These are phyloP conservation scores for Spiraea crenata DNA, from an alignment of 331 rosid genomes.

Conservation along the genomic window DNA sequence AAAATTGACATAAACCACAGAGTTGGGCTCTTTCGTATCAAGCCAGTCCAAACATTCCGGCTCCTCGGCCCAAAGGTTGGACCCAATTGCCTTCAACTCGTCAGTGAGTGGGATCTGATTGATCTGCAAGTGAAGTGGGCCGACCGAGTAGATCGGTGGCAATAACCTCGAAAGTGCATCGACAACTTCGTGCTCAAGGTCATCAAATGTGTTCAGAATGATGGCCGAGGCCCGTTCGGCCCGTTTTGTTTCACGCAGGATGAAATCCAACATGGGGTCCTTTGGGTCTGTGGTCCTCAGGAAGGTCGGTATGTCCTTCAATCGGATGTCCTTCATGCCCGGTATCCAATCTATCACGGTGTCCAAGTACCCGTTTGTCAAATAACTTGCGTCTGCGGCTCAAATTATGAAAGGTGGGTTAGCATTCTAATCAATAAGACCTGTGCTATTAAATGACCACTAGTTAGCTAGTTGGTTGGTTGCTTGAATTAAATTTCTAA, in stretches of 20 bases:
- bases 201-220: constrained; percentile 23
- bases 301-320: constrained; percentile 29
- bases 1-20: constrained; percentile 34
- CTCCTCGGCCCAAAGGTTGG: constrained; percentile 37
- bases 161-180: constrained; percentile 9
- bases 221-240: constrained; percentile 18
- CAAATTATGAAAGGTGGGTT: not conserved
- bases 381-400: constrained; percentile 23
- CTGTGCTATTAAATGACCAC: no score
- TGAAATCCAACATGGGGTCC: constrained; percentile 11
- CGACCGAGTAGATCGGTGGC: constrained; percentile 21
- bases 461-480: no score
- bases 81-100: not conserved
- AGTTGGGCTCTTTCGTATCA: constrained; percentile 4
- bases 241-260: not conserved
- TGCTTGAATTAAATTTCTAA: no score
- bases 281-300: constrained; percentile 22
- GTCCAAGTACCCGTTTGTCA: constrained; percentile 24
- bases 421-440: no score
- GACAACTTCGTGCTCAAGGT: constrained; percentile 11
- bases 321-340: constrained; percentile 26
- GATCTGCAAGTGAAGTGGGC: constrained; percentile 11
- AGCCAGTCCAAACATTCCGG: constrained; percentile 27
- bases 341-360: constrained; percentile 32
- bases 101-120: not conserved